phyloP scores from a whole-genome alignment of 345 rosid species.

The Clarkia xantiana region DNA sequence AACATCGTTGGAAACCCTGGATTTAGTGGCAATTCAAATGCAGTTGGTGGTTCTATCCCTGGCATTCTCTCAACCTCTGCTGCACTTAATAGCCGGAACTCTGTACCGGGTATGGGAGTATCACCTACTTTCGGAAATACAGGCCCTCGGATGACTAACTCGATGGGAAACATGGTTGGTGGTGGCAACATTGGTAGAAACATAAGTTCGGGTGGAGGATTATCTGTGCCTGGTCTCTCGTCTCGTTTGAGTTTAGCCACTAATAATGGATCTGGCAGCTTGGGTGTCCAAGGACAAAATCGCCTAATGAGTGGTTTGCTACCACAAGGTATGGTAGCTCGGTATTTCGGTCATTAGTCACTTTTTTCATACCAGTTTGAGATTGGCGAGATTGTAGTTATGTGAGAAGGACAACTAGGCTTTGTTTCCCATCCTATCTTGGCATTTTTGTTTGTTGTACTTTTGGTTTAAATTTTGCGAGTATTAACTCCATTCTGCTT shows the following conservation, averaged over 20 bases:
- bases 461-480: background rate
- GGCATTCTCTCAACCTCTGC: conserved; percentile 93
- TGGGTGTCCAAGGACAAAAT: conserved; percentile 79
- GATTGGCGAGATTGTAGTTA: too few species aligned
- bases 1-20: conserved; percentile 87
- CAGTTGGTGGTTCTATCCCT: conserved; percentile 89
- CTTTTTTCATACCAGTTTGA: background rate
- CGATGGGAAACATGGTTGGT: conserved; percentile 89
- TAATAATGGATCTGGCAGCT: conserved; percentile 76
- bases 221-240: conserved; percentile 78
- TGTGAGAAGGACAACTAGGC: too few species aligned
- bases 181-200: conserved; percentile 78
- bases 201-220: conserved; percentile 75
- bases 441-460: background rate
- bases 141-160: conserved; percentile 73
- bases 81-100: conserved; percentile 67
- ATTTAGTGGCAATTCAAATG: conserved; percentile 76
- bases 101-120: conserved; percentile 75
- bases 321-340: conserved; percentile 57
- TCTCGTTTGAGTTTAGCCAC: conserved; percentile 63
- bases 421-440: background rate
- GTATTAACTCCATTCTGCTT: too few species aligned
- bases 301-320: conserved; percentile 69
- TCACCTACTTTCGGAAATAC: conserved; percentile 86
- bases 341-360: background rate